Evolutionary conservation across 2,329 filamentous ascomycete genomes (phyloP).

Genomic region (Penicillium sp.): DNA sequence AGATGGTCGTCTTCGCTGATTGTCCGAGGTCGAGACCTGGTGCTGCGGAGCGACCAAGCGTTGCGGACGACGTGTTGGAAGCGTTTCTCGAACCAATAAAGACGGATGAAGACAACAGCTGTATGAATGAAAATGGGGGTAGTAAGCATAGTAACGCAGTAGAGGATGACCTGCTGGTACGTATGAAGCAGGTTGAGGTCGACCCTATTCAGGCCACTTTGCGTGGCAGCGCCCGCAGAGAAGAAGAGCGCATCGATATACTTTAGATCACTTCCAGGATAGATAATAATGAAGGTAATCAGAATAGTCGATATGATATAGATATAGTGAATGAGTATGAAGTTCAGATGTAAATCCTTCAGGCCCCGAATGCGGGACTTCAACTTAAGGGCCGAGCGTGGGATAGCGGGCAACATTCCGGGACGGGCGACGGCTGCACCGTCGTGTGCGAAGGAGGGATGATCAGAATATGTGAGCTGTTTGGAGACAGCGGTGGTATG

Average conservation of each 20-base stretch:
- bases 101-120: slow-evolving; percentile 84
- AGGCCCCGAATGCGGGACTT: slow-evolving; percentile 45
- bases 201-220: slow-evolving; percentile 86
- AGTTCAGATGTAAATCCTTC: slow-evolving; percentile 47
- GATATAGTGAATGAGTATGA: slow-evolving; percentile 61
- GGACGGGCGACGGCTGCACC: slow-evolving; percentile 18
- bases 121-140: slow-evolving; percentile 86
- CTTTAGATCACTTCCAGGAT: slow-evolving; percentile 63
- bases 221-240: slow-evolving; percentile 81
- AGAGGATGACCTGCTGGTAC: slow-evolving; percentile 76
- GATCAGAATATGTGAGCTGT: slow-evolving; percentile 11
- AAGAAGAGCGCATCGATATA: slow-evolving; percentile 94
- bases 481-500: slow-evolving; percentile 11
- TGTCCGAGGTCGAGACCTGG: slow-evolving; percentile 63
- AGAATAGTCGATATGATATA: slow-evolving; percentile 79
- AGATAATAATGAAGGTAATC: slow-evolving; percentile 78
- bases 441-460: slow-evolving; percentile 6
- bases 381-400: slow-evolving; percentile 26
- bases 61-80: slow-evolving; percentile 85
- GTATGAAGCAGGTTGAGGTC: slow-evolving; percentile 70
- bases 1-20: slow-evolving; percentile 51
- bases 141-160: slow-evolving; percentile 71
- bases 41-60: slow-evolving; percentile 68
- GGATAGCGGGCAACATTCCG: slow-evolving; percentile 37
- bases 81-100: slow-evolving; percentile 98